These are phyloP conservation scores for Alternaria hordeiaustralica DNA, from an alignment of 2,329 filamentous ascomycete genomes.

Conservation along the genomic window DNA sequence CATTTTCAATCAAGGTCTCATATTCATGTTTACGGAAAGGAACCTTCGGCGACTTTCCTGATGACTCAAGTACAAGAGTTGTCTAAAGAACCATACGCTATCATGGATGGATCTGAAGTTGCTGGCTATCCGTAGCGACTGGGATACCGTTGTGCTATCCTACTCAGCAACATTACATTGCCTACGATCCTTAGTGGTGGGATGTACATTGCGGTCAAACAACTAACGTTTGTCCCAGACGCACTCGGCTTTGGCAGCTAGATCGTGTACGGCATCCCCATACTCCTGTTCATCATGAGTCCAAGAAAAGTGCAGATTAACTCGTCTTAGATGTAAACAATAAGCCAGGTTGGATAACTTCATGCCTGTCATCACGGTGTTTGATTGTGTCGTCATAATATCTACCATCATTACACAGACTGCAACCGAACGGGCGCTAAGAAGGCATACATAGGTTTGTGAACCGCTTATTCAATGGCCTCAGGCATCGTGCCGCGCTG, in stretches of 20 bases:
- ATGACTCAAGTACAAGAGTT: not conserved
- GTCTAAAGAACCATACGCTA: not conserved
- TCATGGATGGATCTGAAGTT: not conserved
- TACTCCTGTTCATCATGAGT: not conserved
- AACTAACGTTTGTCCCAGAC: not conserved
- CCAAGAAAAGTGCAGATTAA: not conserved
- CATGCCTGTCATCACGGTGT: not conserved
- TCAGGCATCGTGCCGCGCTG: not conserved
- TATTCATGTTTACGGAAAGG: not conserved
- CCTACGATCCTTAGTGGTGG: not conserved
- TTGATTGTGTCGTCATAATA: not conserved
- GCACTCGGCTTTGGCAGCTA: not conserved
- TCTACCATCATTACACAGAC: not conserved
- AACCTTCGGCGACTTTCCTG: not conserved
- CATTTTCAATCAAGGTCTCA: not conserved
- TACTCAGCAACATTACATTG: not conserved
- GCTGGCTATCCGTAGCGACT: not conserved
- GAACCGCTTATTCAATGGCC: not conserved
- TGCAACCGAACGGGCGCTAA: not conserved
- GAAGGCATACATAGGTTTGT: not conserved
- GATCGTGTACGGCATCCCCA: not conserved
- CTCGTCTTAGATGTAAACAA: not conserved
- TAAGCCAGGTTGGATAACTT: not conserved
- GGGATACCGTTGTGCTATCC: not conserved
- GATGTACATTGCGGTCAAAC: not conserved